These are phyloP conservation scores for Aurinia saxatilis DNA, from an alignment of 345 rosid genomes.

Conservation along the genomic window DNA sequence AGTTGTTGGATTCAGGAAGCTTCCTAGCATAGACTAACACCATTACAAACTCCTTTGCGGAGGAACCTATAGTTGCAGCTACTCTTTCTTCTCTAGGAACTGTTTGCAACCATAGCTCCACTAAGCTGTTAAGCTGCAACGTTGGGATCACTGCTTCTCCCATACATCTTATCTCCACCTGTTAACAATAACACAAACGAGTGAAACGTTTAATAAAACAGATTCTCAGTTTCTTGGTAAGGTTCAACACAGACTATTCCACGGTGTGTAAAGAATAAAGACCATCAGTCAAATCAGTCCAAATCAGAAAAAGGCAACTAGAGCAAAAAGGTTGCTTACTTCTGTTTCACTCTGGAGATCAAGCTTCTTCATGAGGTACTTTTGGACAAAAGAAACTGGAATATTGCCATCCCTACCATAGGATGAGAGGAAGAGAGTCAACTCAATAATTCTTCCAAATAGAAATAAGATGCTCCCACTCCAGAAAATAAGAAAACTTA, in stretches of 20 bases:
- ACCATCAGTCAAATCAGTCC: not conserved
- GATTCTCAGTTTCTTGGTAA: not conserved
- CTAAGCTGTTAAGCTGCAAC: conserved; percentile 52
- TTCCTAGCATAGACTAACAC: conserved; percentile 70
- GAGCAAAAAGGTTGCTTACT: conserved; percentile 36
- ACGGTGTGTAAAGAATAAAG: not conserved
- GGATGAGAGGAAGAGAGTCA: not conserved
- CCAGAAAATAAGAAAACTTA: conserved; percentile 30
- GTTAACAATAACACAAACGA: not conserved
- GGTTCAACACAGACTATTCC: not conserved
- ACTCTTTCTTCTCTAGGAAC: conserved; percentile 50
- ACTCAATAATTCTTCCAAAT: conserved; percentile 5
- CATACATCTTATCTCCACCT: conserved; percentile 88
- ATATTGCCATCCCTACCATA: conserved; percentile 72
- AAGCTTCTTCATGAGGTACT: conserved; percentile 81
- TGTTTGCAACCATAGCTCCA: conserved; percentile 71
- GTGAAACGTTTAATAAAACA: not conserved
- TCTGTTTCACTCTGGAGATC: conserved; percentile 71
- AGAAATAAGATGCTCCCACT: not conserved
- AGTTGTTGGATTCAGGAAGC: conserved; percentile 26
- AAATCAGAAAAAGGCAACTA: not conserved
- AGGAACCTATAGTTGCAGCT: conserved; percentile 57
- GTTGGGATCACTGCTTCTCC: conserved; percentile 76
- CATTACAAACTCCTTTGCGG: conserved; percentile 93
- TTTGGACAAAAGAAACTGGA: conserved; percentile 76